Percentiles rank a stretch among this genome's conserved stretches.
These are phyloP conservation scores for Cunninghamia lanceolata DNA, from an alignment of 75 land plant species.

Conservation along the genomic window DNA sequence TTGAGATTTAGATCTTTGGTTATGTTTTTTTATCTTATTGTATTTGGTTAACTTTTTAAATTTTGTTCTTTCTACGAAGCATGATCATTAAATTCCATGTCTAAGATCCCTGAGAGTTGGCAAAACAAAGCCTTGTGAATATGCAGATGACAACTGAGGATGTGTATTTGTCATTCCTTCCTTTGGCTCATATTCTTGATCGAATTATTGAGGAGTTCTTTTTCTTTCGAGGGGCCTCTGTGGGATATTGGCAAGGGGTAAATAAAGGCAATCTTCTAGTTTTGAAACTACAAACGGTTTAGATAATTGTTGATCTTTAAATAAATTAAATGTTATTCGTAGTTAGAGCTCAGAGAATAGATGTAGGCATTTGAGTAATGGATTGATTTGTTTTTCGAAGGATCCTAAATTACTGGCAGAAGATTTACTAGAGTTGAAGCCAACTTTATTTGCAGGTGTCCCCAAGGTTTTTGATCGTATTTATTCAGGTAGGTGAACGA, in stretches of 20 bases:
- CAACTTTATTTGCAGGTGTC: slow-evolving; percentile 91
- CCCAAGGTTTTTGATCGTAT: slow-evolving; percentile 93
- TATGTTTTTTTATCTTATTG: background rate
- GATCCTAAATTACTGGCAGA: slow-evolving; percentile 69
- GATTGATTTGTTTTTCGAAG: slow-evolving; percentile 30
- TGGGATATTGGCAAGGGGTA: slow-evolving; percentile 98
- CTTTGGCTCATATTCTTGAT: slow-evolving; percentile 96
- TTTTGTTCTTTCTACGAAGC: background rate
- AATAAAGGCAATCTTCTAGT: background rate
- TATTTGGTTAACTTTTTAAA: background rate
- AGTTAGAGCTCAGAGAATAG: background rate
- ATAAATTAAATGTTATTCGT: background rate
- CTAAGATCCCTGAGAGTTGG: background rate
- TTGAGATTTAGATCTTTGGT: too few species aligned
- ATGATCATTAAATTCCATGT: background rate
- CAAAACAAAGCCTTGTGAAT: background rate
- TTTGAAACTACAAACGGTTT: background rate
- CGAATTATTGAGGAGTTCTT: slow-evolving; percentile 89
- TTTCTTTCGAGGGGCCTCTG: slow-evolving; percentile 83
- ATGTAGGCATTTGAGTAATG: background rate
- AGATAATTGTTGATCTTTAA: background rate
- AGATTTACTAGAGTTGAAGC: slow-evolving; percentile 86
- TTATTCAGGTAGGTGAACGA: slow-evolving; percentile 51
- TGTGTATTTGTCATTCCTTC: slow-evolving; percentile 90
- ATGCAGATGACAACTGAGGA: slow-evolving; percentile 73